Evolutionary conservation across 805 yeast species (phyloP), one percentile per base, ranked within the genome.

Genomic region (Vanderwaltozyma yarrowii): DNA sequence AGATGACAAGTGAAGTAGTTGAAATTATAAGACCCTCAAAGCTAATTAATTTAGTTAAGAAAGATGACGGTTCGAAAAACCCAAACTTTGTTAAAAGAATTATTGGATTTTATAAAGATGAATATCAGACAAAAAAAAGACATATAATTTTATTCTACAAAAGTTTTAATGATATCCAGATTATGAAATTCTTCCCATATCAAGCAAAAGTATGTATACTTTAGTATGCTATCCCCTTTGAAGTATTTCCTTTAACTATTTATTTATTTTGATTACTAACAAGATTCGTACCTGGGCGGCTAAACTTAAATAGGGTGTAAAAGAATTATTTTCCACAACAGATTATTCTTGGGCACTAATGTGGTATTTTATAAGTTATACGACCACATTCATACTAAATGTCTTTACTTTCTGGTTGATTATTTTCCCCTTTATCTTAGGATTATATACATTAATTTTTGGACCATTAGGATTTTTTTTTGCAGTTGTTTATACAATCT

Each of bases 121-220:
- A 29, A 20, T 35, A 35, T 13, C 29, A 35, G 8, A 21, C 14
- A 7, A 21, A 21, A 24, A 30, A 17, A 10, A 30, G 24, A 24
- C 28, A 30, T 30, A 13, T 24, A 17, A 30, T 23, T 17, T n/a
- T 20, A 12, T 20, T 35, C n/a, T n/a, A 15, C 7, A 27, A 35
- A 28, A 35, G 33, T 23, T 35, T 35, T 30, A 27, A 31, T 9
- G 29, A 35, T 13, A 23, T 29, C 9, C 33, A 30, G 16, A 29
- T 17, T 5, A 21, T 20, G 12, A 8, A 7, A 11, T 34, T 34
- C 16, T 14, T 30, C 1, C 7, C 13, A 4, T 35, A 35, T 29
- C 38, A 35, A 24, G 13, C 30, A 1, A 35, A 35, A 24, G 38
- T 35, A 35, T 35, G 38, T 29, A 12, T 5, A 20, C 12, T 9